These are phyloP conservation scores for Boletus subparvulus DNA, from an alignment of 768 basidiomycete species.

Conservation along the genomic window DNA sequence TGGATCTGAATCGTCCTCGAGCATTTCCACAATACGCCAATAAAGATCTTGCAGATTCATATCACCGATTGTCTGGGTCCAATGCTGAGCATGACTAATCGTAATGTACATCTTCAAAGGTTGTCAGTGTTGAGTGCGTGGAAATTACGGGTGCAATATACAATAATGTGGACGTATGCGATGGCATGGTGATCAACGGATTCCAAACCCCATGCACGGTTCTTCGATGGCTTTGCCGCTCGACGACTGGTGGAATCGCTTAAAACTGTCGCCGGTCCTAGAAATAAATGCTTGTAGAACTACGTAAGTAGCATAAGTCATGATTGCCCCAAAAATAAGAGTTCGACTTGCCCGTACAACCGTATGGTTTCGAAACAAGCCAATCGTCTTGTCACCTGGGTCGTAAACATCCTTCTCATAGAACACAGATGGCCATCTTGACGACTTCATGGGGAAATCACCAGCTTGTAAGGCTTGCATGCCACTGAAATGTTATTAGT, in stretches of 20 bases:
- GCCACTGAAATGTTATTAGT: neutral
- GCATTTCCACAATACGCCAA: neutral
- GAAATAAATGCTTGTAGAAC: slow-evolving; percentile 6
- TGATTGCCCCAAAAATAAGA: too few species aligned
- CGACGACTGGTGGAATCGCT: neutral
- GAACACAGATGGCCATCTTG: too few species aligned
- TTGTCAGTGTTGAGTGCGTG: too few species aligned
- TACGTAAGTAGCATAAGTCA: neutral
- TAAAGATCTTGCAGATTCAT: slow-evolving; percentile 2
- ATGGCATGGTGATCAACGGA: neutral
- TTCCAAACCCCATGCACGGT: neutral
- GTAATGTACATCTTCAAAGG: neutral
- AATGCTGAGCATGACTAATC: neutral
- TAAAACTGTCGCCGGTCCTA: neutral
- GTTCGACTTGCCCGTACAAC: too few species aligned
- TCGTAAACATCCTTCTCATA: too few species aligned
- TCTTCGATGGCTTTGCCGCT: neutral
- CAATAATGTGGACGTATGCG: slow-evolving; percentile 4
- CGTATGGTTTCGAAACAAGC: too few species aligned
- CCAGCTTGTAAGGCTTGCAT: neutral
- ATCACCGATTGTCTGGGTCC: neutral
- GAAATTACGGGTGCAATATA: neutral
- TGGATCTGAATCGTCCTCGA: neutral
- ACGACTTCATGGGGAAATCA: too few species aligned
- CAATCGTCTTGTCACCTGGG: too few species aligned